Percentiles rank a stretch among this genome's conserved stretches.
These are phyloP conservation scores for Aureobasidium vineae DNA, from an alignment of 2,329 filamentous ascomycete genomes.

Conservation along the genomic window DNA sequence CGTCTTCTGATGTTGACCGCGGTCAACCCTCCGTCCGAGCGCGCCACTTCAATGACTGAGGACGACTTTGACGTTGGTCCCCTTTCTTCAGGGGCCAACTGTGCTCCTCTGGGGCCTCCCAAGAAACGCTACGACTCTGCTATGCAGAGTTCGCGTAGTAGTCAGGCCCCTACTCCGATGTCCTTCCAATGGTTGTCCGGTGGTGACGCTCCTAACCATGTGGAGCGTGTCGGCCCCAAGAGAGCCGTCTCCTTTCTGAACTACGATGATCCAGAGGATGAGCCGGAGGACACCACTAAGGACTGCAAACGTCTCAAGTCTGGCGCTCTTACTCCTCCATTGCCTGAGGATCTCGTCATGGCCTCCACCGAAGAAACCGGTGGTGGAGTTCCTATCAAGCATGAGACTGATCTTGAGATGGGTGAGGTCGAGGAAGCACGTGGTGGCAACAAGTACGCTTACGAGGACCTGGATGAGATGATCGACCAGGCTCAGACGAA, in stretches of 20 bases:
- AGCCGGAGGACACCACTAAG: not conserved
- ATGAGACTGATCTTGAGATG: slow-evolving; percentile 10
- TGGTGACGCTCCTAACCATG: not conserved
- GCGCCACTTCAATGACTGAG: not conserved
- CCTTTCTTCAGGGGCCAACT: slow-evolving; percentile 10
- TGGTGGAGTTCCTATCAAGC: slow-evolving; percentile 1
- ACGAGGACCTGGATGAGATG: slow-evolving; percentile 21
- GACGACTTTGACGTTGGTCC: not conserved
- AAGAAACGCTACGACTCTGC: slow-evolving; percentile 1
- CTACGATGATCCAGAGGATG: slow-evolving; percentile 9
- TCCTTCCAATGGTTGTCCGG: not conserved
- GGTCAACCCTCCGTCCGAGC: not conserved
- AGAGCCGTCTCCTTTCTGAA: slow-evolving; percentile 2
- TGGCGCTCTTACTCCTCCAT: slow-evolving; percentile 17
- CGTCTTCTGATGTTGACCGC: slow-evolving; percentile 9
- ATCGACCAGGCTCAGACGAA: slow-evolving; percentile 9
- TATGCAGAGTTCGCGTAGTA: not conserved
- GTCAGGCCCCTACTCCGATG: not conserved
- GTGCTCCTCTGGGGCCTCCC: not conserved
- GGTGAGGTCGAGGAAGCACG: slow-evolving; percentile 3
- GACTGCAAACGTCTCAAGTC: slow-evolving; percentile 4
- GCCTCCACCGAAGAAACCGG: not conserved
- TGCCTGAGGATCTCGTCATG: not conserved
- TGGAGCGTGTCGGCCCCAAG: not conserved
- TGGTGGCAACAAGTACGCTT: not conserved